Evolutionary conservation across 2,329 filamentous ascomycete genomes (phyloP), one percentile per base, ranked within the genome.

Genomic region (Periglandula ipomoeae): DNA sequence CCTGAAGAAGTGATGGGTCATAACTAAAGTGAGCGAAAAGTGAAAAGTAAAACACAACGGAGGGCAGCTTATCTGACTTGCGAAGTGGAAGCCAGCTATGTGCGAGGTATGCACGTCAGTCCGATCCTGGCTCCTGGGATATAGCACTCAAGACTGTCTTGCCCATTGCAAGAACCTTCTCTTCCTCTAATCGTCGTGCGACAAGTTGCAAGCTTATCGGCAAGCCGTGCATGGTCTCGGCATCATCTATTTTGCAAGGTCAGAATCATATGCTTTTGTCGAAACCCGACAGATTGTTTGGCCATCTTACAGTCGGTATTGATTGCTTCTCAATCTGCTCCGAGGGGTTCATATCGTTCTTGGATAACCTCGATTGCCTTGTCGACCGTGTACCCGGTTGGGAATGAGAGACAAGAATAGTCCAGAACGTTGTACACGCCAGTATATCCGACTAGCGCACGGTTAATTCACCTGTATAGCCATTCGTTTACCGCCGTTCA

Each of bases 361-460:
- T 56, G 60, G 0, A 61, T 47, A 13, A 54, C 46, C 43, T 76
- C 73, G 7, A 70, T 44, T 1, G 55, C 52, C 49, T 68, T 65
- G 47, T 75, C 70, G 0, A 68, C 73, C 0, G 24, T 53, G 11
- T 72, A 10, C 0, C 70, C 69, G 0, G 71, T 71, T 0, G 72
- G 67, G 50, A 76, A 75, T 0, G 72, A 74, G 0, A 76, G 61
- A 46, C 65, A 66, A 0, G 72, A 61, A 49, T 75, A 74, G 56
- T 76, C 73, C 2, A 76, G 55, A 0, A 76, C 63, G 42, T 76
- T 76, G 56, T 61, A 75, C 0, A 75, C 71, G 3, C 72, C 72
- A 0, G 73, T 76, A 49, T 75, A 76, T 2, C 65, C 72, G 44
- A 75, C 73, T 74, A 35, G 1, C 15, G 4, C 24, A 20, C n/a